phyloP scores from a whole-genome alignment of 352 stramenopile genomes.

The Phytophthora sp. region DNA sequence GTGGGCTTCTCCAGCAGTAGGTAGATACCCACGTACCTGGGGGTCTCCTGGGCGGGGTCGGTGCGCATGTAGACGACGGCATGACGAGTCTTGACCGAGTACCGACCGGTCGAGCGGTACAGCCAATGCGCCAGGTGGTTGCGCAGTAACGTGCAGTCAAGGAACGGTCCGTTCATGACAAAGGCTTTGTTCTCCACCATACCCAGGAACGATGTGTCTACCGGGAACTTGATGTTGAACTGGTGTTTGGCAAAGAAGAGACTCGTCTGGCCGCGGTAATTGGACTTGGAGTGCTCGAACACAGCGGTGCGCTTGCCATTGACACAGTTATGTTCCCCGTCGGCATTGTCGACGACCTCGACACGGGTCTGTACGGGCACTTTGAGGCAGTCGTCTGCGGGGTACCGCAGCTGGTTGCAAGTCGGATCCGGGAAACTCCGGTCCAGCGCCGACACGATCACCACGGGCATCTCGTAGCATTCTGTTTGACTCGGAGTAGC shows the following conservation, averaged over 20 bases:
- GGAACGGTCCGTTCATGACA: constrained; percentile 76
- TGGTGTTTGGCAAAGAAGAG: constrained; percentile 85
- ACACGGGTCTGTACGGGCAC: constrained; percentile 51
- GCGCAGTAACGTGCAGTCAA: constrained; percentile 73
- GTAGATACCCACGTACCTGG: constrained; percentile 72
- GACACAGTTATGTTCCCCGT: constrained; percentile 66
- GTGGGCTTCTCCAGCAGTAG: constrained; percentile 78
- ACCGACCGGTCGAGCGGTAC: constrained; percentile 70
- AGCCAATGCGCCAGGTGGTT: constrained; percentile 86
- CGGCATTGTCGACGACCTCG: constrained; percentile 67
- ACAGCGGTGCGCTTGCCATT: constrained; percentile 45
- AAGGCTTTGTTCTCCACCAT: constrained; percentile 72
- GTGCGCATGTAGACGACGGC: constrained; percentile 71
- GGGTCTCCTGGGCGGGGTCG: constrained; percentile 32
- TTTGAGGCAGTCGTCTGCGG: constrained; percentile 75
- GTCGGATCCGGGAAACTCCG: constrained; percentile 66
- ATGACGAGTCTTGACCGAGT: constrained; percentile 70
- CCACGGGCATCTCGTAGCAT: constrained; percentile 76
- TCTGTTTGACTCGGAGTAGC: constrained; percentile 26
- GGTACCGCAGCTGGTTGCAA: constrained; percentile 76
- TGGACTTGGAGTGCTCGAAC: constrained; percentile 55
- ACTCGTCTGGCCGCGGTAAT: constrained; percentile 82
- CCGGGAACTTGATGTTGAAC: constrained; percentile 69
- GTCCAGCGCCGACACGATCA: constrained; percentile 64
- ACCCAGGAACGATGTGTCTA: constrained; percentile 52